Conservation (phyloP, 495 filamentous ascomycete species). For the Achaetomiella virescens region DNA sequence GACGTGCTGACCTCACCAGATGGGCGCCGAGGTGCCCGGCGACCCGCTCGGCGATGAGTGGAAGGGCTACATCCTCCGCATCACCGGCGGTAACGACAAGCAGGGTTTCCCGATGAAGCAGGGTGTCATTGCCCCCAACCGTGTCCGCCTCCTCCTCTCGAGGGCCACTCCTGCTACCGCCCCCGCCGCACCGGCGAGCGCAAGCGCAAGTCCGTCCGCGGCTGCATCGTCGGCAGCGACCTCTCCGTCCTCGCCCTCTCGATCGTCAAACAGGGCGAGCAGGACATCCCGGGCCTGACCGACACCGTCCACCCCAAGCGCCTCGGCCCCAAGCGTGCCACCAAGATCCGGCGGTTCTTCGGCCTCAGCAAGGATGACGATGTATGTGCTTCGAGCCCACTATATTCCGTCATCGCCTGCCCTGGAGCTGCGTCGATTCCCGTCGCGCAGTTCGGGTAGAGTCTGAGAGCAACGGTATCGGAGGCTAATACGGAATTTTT, state of each 20-base stretch:
- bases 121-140: slow-evolving; percentile 96
- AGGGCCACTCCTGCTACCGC: slow-evolving; percentile 96
- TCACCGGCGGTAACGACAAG: slow-evolving; percentile 99
- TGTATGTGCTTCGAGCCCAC: slow-evolving; percentile 57
- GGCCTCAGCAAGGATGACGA: slow-evolving; percentile 99
- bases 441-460: slow-evolving; percentile 47
- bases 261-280: slow-evolving; percentile 96
- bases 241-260: slow-evolving; percentile 85
- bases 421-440: slow-evolving; percentile 39
- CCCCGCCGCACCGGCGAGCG: slow-evolving; percentile 95
- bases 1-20: slow-evolving; percentile 47
- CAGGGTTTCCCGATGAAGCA: slow-evolving; percentile 99
- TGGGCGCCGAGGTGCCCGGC: slow-evolving; percentile 92
- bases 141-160: slow-evolving; percentile 90
- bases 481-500: slow-evolving; percentile 37
- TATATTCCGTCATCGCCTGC: slow-evolving; percentile 53
- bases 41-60: slow-evolving; percentile 96
- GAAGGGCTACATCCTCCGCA: slow-evolving; percentile 97
- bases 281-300: slow-evolving; percentile 88
- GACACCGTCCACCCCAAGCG: slow-evolving; percentile 96
- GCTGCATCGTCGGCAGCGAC: slow-evolving; percentile 95
- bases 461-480: slow-evolving; percentile 39
- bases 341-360: slow-evolving; percentile 99
- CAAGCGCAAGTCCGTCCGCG: slow-evolving; percentile 96
- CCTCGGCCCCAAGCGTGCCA: slow-evolving; percentile 96